Evolutionary conservation across 2,329 filamentous ascomycete genomes (phyloP), one percentile per base, ranked within the genome.

Genomic region (Ophiostoma montium): DNA sequence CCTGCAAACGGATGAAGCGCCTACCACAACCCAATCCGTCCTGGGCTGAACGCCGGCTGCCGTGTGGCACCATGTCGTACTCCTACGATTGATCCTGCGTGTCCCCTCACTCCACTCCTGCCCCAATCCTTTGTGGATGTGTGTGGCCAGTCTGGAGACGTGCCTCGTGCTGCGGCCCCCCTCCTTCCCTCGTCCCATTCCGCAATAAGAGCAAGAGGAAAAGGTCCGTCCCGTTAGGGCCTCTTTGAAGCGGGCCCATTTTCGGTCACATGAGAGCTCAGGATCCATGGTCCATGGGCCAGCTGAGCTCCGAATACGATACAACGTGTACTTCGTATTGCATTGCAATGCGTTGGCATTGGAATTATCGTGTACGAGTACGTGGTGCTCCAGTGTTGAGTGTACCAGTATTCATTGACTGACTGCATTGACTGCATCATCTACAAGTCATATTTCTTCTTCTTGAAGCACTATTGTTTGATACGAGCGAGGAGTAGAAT

Each of bases 221-320:
- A 52, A 55, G 52, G 51, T 56, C 41, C 44, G 45, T 43, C 51
- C 42, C 49, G 50, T 46, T 46, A 48, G 39, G 39, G 21, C 36
- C 5, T 42, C 27, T 42, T 27, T 42, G 50, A 49, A 50, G 53
- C 47, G 51, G 39, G 50, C 27, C 43, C 32, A 12, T 30, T 51
- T 53, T 53, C 35, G 46, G 46, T 55, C 53, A 55, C 53, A 50
- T 52, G 53, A 53, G 44, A 15, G 42, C 21, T 41, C 38, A 27
- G 27, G 38, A 27, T 8, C 41, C 41, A 46, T 44, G 45, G n/a
- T n/a, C n/a, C n/a, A n/a, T n/a, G n/a, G n/a, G 33, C 38, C 11
- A 41, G 38, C 38, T 41, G 38, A 41, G 27, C 21, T 15, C 23
- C 38, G 21, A 41, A 7, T 12, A 8, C 15, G 11, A 23, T 12